Percentiles rank a stretch among this genome's conserved stretches.
Evolutionary conservation across 306 rosid genomes (phyloP).

Genomic region (Arachis stenosperma): DNA sequence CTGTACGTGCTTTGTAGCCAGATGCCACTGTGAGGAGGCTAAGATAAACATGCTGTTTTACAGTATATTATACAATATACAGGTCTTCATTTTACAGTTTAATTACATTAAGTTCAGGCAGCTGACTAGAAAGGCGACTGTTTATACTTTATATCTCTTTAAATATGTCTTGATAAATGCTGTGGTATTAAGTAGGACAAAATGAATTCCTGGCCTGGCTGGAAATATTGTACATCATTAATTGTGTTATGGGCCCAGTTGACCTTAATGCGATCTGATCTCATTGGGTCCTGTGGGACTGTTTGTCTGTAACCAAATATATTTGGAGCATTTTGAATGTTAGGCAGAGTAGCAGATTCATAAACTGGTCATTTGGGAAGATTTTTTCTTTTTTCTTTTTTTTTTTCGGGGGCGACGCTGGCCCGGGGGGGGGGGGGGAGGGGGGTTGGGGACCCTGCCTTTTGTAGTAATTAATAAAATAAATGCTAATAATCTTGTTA

Average conservation of each 20-base stretch:
- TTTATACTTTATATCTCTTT: not conserved
- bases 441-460: no score
- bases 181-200: not conserved
- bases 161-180: not conserved
- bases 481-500: slow-evolving; percentile 9
- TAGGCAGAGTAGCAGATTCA: slow-evolving; percentile 6
- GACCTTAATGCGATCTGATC: not conserved
- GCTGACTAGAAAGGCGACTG: not conserved
- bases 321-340: slow-evolving; percentile 1
- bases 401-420: no score
- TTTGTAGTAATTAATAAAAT: not conserved
- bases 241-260: not conserved
- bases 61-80: not conserved
- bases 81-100: not conserved
- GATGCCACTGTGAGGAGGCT: not conserved
- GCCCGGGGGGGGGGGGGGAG: no score
- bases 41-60: not conserved
- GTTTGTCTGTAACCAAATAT: not conserved
- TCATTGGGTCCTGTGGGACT: not conserved
- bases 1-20: not conserved
- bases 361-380: slow-evolving; percentile 15
- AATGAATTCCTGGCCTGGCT: not conserved
- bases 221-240: not conserved
- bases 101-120: not conserved
- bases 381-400: no score